These are phyloP conservation scores for Hypoxylon trugodes DNA, from an alignment of 495 filamentous ascomycete species.

Conservation along the genomic window DNA sequence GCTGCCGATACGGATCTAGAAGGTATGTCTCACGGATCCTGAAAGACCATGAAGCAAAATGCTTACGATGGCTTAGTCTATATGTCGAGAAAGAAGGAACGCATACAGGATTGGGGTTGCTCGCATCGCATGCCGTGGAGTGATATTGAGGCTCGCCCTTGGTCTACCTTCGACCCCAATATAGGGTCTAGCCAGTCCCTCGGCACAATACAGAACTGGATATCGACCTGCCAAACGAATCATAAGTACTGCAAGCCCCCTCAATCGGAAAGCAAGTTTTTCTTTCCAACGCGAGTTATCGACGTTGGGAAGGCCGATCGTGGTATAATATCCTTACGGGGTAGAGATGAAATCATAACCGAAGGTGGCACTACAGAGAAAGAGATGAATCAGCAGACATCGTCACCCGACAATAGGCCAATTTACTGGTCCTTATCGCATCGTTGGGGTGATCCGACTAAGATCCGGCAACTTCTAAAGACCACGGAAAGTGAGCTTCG, in stretches of 20 bases:
- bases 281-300: background rate
- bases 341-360: background rate
- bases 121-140: too few species aligned
- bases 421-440: conserved; percentile 4
- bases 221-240: background rate
- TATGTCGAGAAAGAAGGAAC: too few species aligned
- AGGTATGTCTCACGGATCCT: too few species aligned
- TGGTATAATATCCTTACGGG: background rate
- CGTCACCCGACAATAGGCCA: background rate
- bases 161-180: background rate
- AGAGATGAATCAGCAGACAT: too few species aligned
- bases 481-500: background rate
- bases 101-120: too few species aligned
- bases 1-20: too few species aligned
- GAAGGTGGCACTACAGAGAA: background rate
- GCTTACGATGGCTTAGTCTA: background rate
- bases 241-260: background rate
- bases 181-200: background rate
- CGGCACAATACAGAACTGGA: background rate
- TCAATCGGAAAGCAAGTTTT: background rate
- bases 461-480: background rate
- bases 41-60: too few species aligned
- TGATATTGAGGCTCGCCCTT: background rate
- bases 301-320: background rate
- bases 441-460: background rate